Percentiles rank a stretch among this genome's conserved stretches.
Conservation (phyloP, 179 eudicot species). For the Dionaea muscipula region DNA sequence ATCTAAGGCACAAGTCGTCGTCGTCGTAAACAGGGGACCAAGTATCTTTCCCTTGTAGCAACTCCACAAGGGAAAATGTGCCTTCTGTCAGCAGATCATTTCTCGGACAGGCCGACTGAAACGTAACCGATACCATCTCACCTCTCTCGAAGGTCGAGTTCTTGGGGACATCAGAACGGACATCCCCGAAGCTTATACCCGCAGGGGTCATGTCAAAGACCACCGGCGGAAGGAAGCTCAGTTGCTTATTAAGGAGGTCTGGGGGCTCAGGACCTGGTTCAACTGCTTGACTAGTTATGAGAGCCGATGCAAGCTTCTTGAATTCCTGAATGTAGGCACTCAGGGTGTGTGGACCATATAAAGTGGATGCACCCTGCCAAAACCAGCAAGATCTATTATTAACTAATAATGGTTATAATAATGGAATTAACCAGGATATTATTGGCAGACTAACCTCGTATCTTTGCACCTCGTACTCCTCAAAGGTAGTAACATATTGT, state of each 20-base stretch:
- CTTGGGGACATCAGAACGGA: conserved; percentile 40
- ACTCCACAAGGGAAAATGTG: conserved; percentile 75
- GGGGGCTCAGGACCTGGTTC: conserved; percentile 84
- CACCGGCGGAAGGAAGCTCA: conserved; percentile 67
- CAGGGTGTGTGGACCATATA: conserved; percentile 87
- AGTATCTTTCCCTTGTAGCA: conserved; percentile 36
- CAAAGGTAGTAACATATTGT: conserved; percentile 82
- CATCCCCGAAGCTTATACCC: conserved; percentile 60
- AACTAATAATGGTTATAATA: too few species aligned
- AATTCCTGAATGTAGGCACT: conserved; percentile 87
- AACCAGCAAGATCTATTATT: neutral
- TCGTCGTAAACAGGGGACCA: conserved; percentile 84
- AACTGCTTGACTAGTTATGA: conserved; percentile 35
- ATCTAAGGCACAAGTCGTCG: conserved; percentile 75
- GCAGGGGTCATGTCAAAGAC: conserved; percentile 57
- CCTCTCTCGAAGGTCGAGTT: conserved; percentile 63
- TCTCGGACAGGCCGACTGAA: conserved; percentile 90
- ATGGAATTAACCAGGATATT: too few species aligned
- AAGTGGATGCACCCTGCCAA: conserved; percentile 87
- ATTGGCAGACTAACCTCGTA: conserved; percentile 57
- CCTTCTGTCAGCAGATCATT: conserved; percentile 95
- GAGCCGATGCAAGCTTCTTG: conserved; percentile 66
- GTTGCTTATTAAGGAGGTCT: conserved; percentile 67
- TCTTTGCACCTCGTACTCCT: conserved; percentile 89
- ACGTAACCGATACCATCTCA: conserved; percentile 44